Base-by-base conservation (phyloP, 495 filamentous ascomycete genomes). In the Evernia prunastri region DNA sequence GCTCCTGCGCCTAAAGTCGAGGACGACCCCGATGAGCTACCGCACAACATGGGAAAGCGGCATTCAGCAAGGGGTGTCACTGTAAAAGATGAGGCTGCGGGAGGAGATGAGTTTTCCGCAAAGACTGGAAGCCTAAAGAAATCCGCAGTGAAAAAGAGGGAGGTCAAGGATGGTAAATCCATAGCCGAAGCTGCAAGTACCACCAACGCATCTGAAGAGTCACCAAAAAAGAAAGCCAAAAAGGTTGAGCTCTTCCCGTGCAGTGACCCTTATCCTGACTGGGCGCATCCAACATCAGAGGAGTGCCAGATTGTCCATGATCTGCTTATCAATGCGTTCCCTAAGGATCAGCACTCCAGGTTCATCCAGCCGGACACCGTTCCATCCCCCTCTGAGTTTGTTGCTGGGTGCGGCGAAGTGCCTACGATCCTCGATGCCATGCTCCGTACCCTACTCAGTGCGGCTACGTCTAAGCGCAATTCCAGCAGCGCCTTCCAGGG, bases 371-470 rank as follows among this genome's bases (percentile, higher is more conserved):
- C 94, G 1, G 75, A 84, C 20, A 83, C 76, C 2, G 86, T 94
- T 20, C 90, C 91, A 0, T 75, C 81, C 11, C 89, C 94, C 1
- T 91, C 89, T n/a, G 75, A 90, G 3, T 87, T 87, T 4, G 82
- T 91, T 18, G 84, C 92, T 23, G 93, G 92, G 3, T 98, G 94
- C 68, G 94, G 94, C 18, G 92, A 98, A 73, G 94, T 97, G 0
- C 93, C 93, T 0, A 93, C 87, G 25, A 86, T 97, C 1, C 80
- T 98, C 0, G 94, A 97, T 71, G 94, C 92, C 0, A 77, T 98
- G 0, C 82, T 96, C 29, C 83, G 92, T 31, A 96, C 92, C 0
- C 71, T 87, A 7, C 80, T 96, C 31, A 95, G 90, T 71, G 89
- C 88, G 1, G 85, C 87, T 10, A 94, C 90, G 0, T 85, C 83